phyloP scores from a whole-genome alignment of 257 asterid genomes.

The Salvia rosmarinus region DNA sequence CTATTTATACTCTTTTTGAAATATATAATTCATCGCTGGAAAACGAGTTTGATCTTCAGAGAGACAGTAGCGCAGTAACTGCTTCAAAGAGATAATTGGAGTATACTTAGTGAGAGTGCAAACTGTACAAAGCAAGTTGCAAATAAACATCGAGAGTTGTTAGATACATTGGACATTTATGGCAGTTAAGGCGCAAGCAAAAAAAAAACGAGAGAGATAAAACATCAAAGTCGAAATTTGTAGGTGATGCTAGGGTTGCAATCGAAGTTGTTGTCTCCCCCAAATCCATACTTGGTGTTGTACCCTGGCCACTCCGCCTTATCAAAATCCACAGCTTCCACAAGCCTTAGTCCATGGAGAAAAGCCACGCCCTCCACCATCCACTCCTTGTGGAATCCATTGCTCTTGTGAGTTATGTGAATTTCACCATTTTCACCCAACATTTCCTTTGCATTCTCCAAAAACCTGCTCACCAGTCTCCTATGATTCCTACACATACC shows the following conservation, averaged over 20 bases:
- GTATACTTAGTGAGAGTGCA: too few relatives aligned
- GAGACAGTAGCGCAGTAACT: too few relatives aligned
- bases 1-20: too few relatives aligned
- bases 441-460: constrained; percentile 29
- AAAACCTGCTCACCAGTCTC: background rate
- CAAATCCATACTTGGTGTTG: constrained; percentile 43
- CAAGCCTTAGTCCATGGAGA: background rate
- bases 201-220: too few relatives aligned
- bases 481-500: background rate
- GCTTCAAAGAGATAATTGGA: too few relatives aligned
- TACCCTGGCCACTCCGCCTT: constrained; percentile 38
- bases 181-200: too few relatives aligned
- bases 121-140: too few relatives aligned
- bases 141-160: too few relatives aligned
- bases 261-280: constrained; percentile 41
- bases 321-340: background rate
- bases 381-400: constrained; percentile 39
- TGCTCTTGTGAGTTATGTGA: constrained; percentile 43
- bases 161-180: too few relatives aligned
- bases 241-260: constrained; percentile 42
- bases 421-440: constrained; percentile 32
- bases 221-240: constrained; percentile 29
- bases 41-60: too few relatives aligned
- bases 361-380: background rate
- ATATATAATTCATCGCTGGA: too few relatives aligned